These are phyloP conservation scores for Ustulina deusta DNA, from an alignment of 2,329 filamentous ascomycete genomes.

Conservation along the genomic window DNA sequence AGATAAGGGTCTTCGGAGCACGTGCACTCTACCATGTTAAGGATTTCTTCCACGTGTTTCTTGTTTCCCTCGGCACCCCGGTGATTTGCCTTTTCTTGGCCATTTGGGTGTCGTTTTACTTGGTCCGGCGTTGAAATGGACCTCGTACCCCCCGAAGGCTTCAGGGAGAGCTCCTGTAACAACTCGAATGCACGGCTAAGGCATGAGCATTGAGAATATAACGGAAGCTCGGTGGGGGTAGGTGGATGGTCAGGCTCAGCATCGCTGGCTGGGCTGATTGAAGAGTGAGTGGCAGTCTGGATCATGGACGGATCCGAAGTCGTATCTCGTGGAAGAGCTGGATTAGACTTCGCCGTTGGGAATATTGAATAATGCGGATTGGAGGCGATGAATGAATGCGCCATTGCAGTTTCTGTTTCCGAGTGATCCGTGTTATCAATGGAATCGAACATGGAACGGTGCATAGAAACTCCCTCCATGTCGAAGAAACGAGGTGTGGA, in stretches of 20 bases:
- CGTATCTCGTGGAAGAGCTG: neutral
- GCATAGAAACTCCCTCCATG: neutral
- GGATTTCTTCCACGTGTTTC: neutral
- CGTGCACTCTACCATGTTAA: neutral
- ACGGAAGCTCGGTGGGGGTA: neutral
- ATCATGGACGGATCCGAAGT: too few species aligned
- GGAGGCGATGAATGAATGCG: neutral
- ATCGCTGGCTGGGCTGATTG: neutral
- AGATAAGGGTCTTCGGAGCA: neutral
- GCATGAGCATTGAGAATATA: neutral
- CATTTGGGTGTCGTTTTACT: neutral
- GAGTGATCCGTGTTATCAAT: neutral
- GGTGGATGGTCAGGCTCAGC: neutral
- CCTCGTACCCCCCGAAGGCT: neutral
- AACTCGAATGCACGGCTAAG: neutral
- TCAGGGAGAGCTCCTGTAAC: neutral
- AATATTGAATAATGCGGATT: neutral
- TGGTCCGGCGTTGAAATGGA: neutral
- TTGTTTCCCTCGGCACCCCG: neutral
- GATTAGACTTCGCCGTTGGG: neutral
- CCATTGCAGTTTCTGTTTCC: neutral
- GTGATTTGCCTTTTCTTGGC: neutral
- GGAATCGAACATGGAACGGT: neutral
- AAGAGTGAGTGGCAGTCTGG: neutral
- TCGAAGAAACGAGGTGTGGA: neutral